These are phyloP conservation scores for Phaeolepiota aurea DNA, from an alignment of 768 basidiomycete species.

Conservation along the genomic window DNA sequence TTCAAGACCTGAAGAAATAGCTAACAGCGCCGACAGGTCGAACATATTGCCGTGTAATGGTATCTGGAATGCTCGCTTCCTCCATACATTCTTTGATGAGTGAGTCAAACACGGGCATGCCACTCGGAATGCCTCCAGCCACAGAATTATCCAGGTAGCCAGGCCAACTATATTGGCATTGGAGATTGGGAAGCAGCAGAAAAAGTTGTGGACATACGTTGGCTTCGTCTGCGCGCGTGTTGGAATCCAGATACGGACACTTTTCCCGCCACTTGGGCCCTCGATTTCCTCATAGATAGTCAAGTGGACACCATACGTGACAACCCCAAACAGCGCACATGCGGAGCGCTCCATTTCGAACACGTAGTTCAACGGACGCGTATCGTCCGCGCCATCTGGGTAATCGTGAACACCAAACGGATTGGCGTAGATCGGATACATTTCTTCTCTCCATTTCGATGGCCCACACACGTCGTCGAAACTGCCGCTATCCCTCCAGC, in stretches of 20 bases:
- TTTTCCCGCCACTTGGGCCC: constrained; percentile 23
- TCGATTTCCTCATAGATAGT: constrained; percentile 50
- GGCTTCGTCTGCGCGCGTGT: constrained; percentile 79
- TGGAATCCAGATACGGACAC: constrained; percentile 77
- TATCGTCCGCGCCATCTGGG: constrained; percentile 23
- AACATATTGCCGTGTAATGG: constrained; percentile 51
- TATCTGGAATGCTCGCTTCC: constrained; percentile 75
- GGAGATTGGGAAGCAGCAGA: not conserved
- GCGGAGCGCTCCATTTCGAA: constrained; percentile 90
- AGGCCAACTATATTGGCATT: constrained; percentile 51
- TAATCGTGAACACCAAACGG: constrained; percentile 56
- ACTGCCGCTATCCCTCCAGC: constrained; percentile 62
- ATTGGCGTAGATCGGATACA: constrained; percentile 68
- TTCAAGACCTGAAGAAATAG: constrained; percentile 65
- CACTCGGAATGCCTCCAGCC: constrained; percentile 86
- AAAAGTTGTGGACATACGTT: constrained; percentile 46
- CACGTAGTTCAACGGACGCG: constrained; percentile 47
- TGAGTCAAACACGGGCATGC: constrained; percentile 61
- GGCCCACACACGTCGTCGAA: constrained; percentile 64
- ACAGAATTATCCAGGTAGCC: constrained; percentile 85
- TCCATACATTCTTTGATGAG: constrained; percentile 90
- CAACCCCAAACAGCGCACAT: constrained; percentile 80
- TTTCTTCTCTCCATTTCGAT: constrained; percentile 79
- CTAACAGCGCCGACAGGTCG: constrained; percentile 63
- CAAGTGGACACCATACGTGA: constrained; percentile 93